phyloP scores from a whole-genome alignment of 306 rosid genomes.

The Cotoneaster glaucophyllus region DNA sequence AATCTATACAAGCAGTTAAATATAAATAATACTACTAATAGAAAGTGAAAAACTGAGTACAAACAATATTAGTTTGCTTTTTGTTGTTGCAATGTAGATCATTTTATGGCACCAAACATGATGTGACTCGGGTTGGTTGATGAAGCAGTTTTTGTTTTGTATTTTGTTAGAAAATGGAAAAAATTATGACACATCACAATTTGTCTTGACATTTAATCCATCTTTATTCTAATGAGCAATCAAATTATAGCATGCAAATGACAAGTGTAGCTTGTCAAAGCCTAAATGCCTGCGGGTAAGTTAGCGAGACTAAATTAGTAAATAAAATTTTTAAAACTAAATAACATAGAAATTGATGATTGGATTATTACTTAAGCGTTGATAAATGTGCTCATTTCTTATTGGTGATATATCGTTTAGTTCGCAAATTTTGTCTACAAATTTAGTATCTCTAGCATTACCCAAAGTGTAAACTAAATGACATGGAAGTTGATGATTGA shows the following conservation, averaged over 20 bases:
- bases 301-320: no score
- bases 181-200: constrained; percentile 2
- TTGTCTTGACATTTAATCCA: constrained; percentile 4
- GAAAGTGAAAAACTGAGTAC: not conserved
- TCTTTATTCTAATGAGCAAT: not conserved
- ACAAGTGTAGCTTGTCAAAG: not conserved
- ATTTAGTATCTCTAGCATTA: no score
- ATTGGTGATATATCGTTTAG: no score
- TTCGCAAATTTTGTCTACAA: no score
- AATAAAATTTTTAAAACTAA: no score
- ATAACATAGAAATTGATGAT: no score
- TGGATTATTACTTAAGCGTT: no score
- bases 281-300: no score
- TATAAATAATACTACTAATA: not conserved
- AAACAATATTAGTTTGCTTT: not conserved
- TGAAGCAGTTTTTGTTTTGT: not conserved
- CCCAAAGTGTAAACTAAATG: no score
- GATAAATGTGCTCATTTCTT: no score
- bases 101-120: not conserved
- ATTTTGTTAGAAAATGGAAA: not conserved
- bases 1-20: no score
- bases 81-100: not conserved
- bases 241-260: not conserved
- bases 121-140: constrained; percentile 2
- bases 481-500: no score